Conservation (phyloP, 2,329 filamentous ascomycete genomes). For the Penicillium sp. region DNA sequence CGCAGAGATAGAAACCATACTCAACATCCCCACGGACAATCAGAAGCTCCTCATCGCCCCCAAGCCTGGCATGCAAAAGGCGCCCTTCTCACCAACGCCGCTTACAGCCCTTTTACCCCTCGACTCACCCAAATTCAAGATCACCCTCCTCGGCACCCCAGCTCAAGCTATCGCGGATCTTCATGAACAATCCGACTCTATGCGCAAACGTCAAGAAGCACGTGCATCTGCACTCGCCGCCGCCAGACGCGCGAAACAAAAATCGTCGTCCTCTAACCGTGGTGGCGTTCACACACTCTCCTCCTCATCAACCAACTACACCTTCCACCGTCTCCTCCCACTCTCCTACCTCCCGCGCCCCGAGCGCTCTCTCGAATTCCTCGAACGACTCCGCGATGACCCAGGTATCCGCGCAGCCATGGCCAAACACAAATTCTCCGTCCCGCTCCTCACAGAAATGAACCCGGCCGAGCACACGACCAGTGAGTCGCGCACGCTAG, state of each 20-base stretch:
- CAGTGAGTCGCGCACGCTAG: conserved; percentile 79
- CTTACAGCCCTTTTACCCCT: conserved; percentile 40
- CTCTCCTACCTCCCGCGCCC: conserved; percentile 78
- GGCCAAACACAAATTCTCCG: conserved; percentile 80
- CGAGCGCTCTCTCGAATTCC: conserved; percentile 68
- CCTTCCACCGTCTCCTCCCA: conserved; percentile 76
- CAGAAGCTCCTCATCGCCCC: conserved; percentile 53
- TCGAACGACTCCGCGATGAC: conserved; percentile 77
- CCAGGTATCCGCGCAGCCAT: conserved; percentile 83
- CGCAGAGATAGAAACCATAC: conserved; percentile 34
- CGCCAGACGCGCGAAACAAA: conserved; percentile 20
- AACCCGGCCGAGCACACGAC: conserved; percentile 83
- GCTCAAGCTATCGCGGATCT: conserved; percentile 48
- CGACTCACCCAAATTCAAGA: conserved; percentile 47
- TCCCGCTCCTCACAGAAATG: conserved; percentile 92
- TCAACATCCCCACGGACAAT: conserved; percentile 47
- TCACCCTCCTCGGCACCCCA: conserved; percentile 52
- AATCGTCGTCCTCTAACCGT: conserved; percentile 9
- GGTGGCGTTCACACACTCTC: conserved; percentile 37
- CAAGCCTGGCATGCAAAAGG: conserved; percentile 52
- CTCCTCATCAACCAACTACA: conserved; percentile 69
- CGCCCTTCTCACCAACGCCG: conserved; percentile 46
- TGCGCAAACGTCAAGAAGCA: conserved; percentile 35
- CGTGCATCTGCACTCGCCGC: conserved; percentile 33
- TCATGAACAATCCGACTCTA: conserved; percentile 40